Evolutionary conservation across 2,329 filamentous ascomycete genomes (phyloP), one percentile per base, ranked within the genome.

Genomic region (Pseudocercospora pini-densiflorae): DNA sequence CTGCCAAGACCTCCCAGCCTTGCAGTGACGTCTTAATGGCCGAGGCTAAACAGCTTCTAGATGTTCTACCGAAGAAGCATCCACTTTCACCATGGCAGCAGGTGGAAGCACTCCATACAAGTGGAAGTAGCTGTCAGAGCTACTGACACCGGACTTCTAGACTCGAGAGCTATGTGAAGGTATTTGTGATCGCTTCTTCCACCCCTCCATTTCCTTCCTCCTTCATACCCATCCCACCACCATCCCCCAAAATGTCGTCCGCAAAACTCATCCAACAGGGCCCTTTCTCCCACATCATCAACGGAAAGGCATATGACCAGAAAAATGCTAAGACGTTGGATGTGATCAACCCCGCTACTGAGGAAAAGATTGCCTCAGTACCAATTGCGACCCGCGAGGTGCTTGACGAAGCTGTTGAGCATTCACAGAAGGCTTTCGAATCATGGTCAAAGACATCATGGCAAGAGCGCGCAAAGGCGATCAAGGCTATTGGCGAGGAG

Each of bases 371-470:
- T 29, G 76, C 75, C 71, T 65, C 71, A 21, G 76, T 79, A 8
- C 78, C 78, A 19, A 73, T 80, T 62, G 79, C 74, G 14, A 77
- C 66, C 14, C 74, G 79, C 69, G 73, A 79, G 55, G 77, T 79
- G 64, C 75, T 80, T 51, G 75, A 79, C 51, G 77, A 78, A 62
- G 78, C 78, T 6, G 77, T 79, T n/a, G 70, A 68, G 16, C 59
- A 74, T n/a, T 77, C 72, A 8, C 58, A 74, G 60, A 78, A 77
- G 66, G 78, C 78, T 3, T 80, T 79, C 70, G 71, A 78, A 69
- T 72, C 67, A 59, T 80, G 76, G 76, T 74, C 73, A 6, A 61
- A 72, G 66, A 72, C 69, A 27, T 68, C 76, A 21, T 71, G 79
- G 33, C 74, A 77, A 71, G 76, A 78, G 73, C 71, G 78, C 57